These are phyloP conservation scores for Trichoderma sp. DNA, from an alignment of 2,329 filamentous ascomycete species.

Conservation along the genomic window DNA sequence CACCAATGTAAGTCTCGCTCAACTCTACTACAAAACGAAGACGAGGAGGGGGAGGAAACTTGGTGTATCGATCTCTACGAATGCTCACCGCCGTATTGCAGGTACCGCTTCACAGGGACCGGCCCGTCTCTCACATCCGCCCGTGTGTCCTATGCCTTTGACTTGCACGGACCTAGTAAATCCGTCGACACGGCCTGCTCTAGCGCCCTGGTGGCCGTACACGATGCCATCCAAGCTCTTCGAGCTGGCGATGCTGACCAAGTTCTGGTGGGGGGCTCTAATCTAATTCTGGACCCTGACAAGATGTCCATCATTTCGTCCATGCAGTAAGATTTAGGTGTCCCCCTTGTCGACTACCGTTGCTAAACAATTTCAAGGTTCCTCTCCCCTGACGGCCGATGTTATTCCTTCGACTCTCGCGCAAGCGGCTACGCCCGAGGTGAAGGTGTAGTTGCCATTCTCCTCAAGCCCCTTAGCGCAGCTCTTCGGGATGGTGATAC, in stretches of 20 bases:
- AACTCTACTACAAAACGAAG: background rate
- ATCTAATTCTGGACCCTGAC: constrained; percentile 23
- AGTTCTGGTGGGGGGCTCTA: constrained; percentile 27
- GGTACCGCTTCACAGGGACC: constrained; percentile 18
- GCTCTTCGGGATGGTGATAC: constrained; percentile 37
- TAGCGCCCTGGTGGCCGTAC: constrained; percentile 31
- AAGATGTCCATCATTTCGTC: constrained; percentile 20
- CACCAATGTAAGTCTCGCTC: constrained; percentile 7
- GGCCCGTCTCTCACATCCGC: constrained; percentile 14
- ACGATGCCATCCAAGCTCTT: constrained; percentile 25
- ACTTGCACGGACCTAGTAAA: constrained; percentile 21
- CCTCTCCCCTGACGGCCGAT: constrained; percentile 16
- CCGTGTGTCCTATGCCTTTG: constrained; percentile 18
- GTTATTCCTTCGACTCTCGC: constrained; percentile 19
- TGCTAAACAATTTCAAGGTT: constrained; percentile 5
- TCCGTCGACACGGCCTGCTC: constrained; percentile 39
- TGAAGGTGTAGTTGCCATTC: constrained; percentile 46
- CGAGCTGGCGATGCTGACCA: constrained; percentile 29
- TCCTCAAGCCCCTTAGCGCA: constrained; percentile 44
- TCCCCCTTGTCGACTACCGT: background rate
- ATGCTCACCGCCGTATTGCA: background rate
- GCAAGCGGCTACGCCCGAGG: constrained; percentile 49
- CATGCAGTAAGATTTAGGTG: constrained; percentile 13
- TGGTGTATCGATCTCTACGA: background rate
- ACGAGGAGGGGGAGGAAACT: background rate